Evolutionary conservation across 2,329 filamentous ascomycete species (phyloP), one percentile per base, ranked within the genome.

Genomic region (Colletotrichum musae): DNA sequence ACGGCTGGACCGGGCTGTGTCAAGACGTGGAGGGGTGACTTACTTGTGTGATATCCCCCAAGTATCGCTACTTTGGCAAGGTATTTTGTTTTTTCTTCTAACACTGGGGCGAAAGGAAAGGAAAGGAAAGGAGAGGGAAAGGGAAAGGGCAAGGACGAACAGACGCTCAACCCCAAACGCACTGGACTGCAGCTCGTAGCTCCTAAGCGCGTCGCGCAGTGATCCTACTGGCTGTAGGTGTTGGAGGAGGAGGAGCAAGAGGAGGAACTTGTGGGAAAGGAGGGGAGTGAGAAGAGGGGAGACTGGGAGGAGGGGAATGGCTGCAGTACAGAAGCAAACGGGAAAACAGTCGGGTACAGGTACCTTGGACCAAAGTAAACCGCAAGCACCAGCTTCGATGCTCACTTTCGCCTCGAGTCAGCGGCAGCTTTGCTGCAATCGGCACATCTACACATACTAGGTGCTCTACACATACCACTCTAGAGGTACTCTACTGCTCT

Each of bases 151-250:
- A 47, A 47, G 48, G n/a, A 45, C 41, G 62, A 68, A 66, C 66
- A 66, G 66, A 66, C 66, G 36, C 62, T 69, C 62, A 24, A 57
- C 56, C 54, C 48, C 56, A 51, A 52, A 57, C 62, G 62, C 66
- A 66, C 66, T 57, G 66, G 50, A 66, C 62, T 66, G 62, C 68
- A 70, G 56, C 64, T 57, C 39, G 66, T 56, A 66, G 56, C 51
- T 65, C 54, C 62, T 76, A 79, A 80, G 78, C 78, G 78, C 77
- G 75, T 78, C 75, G 72, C 74, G 73, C 75, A 71, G 74, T 74
- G 73, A 75, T 79, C 73, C 70, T 75, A 80, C 76, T 79, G 78
- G 78, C 73, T 72, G 71, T 65, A 43, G 13, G 52, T 28, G 54
- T 50, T 45, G 64, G 59, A 71, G 57, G 21, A 56, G 58, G 32